phyloP scores from a whole-genome alignment of 441 rosid genomes.

The Cnidoscolus chayamansa region DNA sequence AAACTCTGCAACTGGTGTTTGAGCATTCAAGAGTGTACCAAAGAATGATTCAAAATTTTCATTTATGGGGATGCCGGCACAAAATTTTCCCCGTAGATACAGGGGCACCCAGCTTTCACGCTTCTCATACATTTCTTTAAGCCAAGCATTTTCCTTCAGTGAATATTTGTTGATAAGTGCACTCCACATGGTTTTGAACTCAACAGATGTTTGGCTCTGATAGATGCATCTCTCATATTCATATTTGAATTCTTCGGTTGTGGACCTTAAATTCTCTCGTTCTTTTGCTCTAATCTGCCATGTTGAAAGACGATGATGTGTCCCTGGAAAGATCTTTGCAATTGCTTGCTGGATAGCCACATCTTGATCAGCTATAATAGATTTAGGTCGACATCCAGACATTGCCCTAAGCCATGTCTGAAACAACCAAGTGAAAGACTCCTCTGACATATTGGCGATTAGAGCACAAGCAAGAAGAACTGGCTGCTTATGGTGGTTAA shows the following conservation, averaged over 20 bases:
- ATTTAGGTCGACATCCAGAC: conserved; percentile 63
- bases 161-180: conserved; percentile 58
- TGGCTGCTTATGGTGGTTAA: conserved; percentile 82
- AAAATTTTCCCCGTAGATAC: conserved; percentile 63
- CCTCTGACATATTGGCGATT: conserved; percentile 61
- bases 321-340: conserved; percentile 63
- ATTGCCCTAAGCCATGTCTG: conserved; percentile 77
- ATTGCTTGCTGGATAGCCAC: conserved; percentile 61
- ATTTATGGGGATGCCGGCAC: conserved; percentile 65
- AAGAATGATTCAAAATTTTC: conserved; percentile 58
- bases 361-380: conserved; percentile 82
- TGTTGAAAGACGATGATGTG: conserved; percentile 65
- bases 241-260: conserved; percentile 53
- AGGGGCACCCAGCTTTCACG: conserved; percentile 80
- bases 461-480: conserved; percentile 86
- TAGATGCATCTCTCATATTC: conserved; percentile 74
- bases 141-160: conserved; percentile 62
- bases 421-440: conserved; percentile 74
- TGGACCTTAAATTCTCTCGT: conserved; percentile 48
- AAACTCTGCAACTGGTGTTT: conserved; percentile 59
- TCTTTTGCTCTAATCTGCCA: conserved; percentile 74
- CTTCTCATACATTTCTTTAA: conserved; percentile 61
- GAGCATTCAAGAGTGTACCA: conserved; percentile 45
- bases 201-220: conserved; percentile 61
- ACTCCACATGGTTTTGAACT: conserved; percentile 63